These are phyloP conservation scores for Lizonia empirigonia DNA, from an alignment of 2,329 filamentous ascomycete species.

Conservation along the genomic window DNA sequence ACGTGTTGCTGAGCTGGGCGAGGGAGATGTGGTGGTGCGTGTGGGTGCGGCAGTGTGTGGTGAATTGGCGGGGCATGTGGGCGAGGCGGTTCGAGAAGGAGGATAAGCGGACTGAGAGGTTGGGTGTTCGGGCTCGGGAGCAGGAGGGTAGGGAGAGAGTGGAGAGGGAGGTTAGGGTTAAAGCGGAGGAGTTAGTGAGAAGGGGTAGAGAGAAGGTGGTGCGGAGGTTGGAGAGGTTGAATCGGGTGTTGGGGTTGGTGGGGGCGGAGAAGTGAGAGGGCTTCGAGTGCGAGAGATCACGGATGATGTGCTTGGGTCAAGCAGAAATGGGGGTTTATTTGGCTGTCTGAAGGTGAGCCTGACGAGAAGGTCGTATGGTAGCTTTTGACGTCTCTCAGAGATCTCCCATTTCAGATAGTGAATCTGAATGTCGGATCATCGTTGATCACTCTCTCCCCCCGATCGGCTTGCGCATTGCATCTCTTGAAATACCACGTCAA, in stretches of 20 bases:
- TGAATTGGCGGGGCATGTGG: slow-evolving; percentile 36
- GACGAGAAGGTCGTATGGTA: background rate
- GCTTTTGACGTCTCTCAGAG: background rate
- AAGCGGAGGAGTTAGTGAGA: slow-evolving; percentile 8
- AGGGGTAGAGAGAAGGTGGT: slow-evolving; percentile 8
- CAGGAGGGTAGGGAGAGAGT: background rate
- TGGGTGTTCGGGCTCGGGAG: background rate
- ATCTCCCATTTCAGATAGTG: slow-evolving; percentile 18
- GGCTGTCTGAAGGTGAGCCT: background rate
- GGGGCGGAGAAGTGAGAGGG: background rate
- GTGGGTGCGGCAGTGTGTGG: slow-evolving; percentile 30
- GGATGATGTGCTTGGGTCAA: background rate
- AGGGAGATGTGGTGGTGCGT: slow-evolving; percentile 31
- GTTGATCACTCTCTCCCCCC: slow-evolving; percentile 29
- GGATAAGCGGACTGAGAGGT: slow-evolving; percentile 11
- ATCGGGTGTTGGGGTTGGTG: slow-evolving; percentile 5
- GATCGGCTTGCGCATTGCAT: slow-evolving; percentile 31
- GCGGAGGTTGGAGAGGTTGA: slow-evolving; percentile 12
- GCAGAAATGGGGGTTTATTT: background rate
- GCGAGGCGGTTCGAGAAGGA: slow-evolving; percentile 30
- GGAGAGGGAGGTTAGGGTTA: background rate
- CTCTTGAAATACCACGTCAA: slow-evolving; percentile 30
- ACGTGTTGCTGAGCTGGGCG: slow-evolving; percentile 24
- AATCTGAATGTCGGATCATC: slow-evolving; percentile 34
- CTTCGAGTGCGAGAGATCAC: background rate